phyloP scores from a whole-genome alignment of 257 asterid species.

The Solanum lycopersicoides region DNA sequence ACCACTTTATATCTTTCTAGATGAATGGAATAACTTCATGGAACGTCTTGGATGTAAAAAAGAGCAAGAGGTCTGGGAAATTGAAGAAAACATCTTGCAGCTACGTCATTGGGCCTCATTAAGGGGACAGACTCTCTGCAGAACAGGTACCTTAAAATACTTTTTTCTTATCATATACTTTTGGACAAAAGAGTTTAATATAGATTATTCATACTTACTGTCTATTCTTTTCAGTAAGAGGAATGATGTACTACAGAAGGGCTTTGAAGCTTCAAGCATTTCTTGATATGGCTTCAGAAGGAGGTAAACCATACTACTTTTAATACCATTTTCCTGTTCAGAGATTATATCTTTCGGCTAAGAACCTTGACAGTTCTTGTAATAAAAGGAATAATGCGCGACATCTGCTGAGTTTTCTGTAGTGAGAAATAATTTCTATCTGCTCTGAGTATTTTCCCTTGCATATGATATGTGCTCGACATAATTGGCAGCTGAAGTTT shows the following conservation, averaged over 20 bases:
- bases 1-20: conserved; percentile 25
- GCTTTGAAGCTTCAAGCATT: conserved; percentile 98
- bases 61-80: conserved; percentile 62
- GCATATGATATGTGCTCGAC: background rate
- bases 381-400: background rate
- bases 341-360: background rate
- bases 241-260: conserved; percentile 98
- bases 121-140: conserved; percentile 95
- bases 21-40: conserved; percentile 92
- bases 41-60: conserved; percentile 80
- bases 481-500: background rate
- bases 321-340: background rate
- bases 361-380: background rate
- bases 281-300: conserved; percentile 94
- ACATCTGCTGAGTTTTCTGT: background rate
- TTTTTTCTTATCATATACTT: background rate
- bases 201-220: background rate
- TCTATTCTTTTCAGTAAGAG: conserved; percentile 57
- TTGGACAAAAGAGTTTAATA: background rate
- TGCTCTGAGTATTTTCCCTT: background rate
- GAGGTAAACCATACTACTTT: conserved; percentile 33
- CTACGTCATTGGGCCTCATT: conserved; percentile 99
- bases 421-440: background rate
- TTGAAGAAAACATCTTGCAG: conserved; percentile 79
- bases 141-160: conserved; percentile 56